Evolutionary conservation across 2,329 filamentous ascomycete species (phyloP).

Genomic region (Fonsecaea erecta): DNA sequence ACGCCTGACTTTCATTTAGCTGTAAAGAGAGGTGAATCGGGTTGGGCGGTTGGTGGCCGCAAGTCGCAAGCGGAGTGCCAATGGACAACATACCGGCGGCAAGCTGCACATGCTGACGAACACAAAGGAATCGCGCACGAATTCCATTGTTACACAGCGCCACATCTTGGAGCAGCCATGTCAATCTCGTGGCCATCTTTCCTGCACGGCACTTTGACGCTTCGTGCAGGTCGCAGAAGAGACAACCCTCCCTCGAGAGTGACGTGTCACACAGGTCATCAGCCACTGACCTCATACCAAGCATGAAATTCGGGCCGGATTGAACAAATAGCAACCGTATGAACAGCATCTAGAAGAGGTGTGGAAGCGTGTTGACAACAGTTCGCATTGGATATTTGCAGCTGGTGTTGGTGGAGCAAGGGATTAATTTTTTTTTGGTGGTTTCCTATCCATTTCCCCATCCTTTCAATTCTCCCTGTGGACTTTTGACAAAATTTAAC

Average conservation of each 20-base stretch:
- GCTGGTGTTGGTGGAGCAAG: neutral
- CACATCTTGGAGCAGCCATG: neutral
- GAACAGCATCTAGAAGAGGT: neutral
- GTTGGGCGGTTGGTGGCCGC: neutral
- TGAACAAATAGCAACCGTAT: neutral
- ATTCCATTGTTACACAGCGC: neutral
- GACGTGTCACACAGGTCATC: neutral
- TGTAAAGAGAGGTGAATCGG: neutral
- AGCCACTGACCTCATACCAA: slow-evolving; percentile 1
- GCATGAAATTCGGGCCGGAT: neutral
- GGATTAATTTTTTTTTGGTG: neutral
- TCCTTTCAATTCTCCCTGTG: neutral
- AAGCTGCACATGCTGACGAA: slow-evolving; percentile 1
- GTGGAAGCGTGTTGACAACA: neutral
- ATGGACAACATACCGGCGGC: neutral
- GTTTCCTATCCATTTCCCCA: neutral
- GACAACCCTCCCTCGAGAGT: neutral
- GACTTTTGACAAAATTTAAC: neutral
- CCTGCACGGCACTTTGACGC: neutral
- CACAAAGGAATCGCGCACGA: neutral
- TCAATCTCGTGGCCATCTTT: neutral
- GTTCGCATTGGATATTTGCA: neutral
- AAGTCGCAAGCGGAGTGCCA: neutral
- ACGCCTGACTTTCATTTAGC: neutral
- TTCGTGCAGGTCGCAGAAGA: neutral